Evolutionary conservation across 352 stramenopile genomes (phyloP).

Genomic region (Albugo laibachii): DNA sequence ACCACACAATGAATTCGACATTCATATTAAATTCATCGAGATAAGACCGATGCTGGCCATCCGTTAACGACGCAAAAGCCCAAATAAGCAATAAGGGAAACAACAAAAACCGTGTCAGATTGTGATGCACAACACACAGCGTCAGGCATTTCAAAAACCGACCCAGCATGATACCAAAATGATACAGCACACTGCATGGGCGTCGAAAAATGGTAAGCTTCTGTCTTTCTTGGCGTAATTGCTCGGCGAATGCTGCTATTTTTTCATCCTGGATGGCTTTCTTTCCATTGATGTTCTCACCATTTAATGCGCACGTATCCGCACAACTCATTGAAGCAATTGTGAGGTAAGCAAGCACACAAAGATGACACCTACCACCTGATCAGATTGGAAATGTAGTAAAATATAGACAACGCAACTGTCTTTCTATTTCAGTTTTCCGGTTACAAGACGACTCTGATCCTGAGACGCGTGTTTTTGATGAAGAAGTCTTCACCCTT

Average conservation of each 20-base stretch:
- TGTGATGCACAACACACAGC: slow-evolving; percentile 39
- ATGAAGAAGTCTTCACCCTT: too few species aligned
- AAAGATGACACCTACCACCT: too few species aligned
- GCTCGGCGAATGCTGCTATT: slow-evolving; percentile 16
- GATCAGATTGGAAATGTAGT: too few species aligned
- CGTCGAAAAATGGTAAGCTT: slow-evolving; percentile 67
- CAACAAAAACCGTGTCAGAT: slow-evolving; percentile 54
- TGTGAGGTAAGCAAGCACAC: too few species aligned
- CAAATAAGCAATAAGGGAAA: slow-evolving; percentile 50
- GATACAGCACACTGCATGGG: slow-evolving; percentile 49
- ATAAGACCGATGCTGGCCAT: slow-evolving; percentile 49
- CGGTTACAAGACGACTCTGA: too few species aligned
- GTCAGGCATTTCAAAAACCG: slow-evolving; percentile 56
- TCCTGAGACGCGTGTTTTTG: too few species aligned
- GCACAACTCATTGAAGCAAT: too few species aligned
- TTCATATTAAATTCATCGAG: slow-evolving; percentile 70
- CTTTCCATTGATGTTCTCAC: background rate
- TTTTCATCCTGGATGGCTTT: background rate
- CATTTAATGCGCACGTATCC: too few species aligned
- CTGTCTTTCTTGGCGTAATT: slow-evolving; percentile 55
- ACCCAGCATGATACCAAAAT: slow-evolving; percentile 60
- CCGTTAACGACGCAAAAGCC: slow-evolving; percentile 32
- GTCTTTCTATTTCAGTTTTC: too few species aligned
- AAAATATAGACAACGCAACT: too few species aligned
- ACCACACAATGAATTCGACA: slow-evolving; percentile 84